Evolutionary conservation across 768 basidiomycete genomes (phyloP), one percentile per base, ranked within the genome.

Genomic region (Leccinum longicurvipes): DNA sequence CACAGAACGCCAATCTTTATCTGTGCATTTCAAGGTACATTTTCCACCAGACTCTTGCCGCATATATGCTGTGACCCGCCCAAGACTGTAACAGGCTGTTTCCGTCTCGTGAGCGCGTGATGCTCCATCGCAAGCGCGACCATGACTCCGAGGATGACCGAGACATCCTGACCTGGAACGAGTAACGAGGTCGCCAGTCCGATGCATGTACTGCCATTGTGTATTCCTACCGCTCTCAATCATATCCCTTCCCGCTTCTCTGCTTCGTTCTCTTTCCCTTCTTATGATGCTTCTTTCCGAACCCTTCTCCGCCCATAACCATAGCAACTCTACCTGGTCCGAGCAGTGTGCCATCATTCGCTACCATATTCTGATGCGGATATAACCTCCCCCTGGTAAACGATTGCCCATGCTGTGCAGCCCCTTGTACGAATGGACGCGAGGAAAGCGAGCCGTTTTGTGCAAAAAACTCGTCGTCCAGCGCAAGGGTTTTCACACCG

Each of bases 241-340:
- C 96, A 63, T 98, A 98, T 23, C 96, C 96, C 66, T 83, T 88
- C 14, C 96, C 96, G 66, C 92, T 93, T 59, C 96, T 78, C 72
- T 95, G 89, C 74, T 98, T 98, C 47, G 82, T 82, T 47, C 86
- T 74, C 67, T 89, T 87, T 73, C 79, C 73, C 67, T 86, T 89
- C 73, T 93, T 97, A 76, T 93, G 89, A 61, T 85, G 85, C 68
- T 91, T 93, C 77, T 95, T 96, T 15, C 81, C 82, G 1, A 70
- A 62, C 17, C 62, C 70, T 57, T 68, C 63, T 58, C 62, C 77
- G 51, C 74, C 74, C 36, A 81, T 53, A 14, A 83, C 69, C 3
- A 76, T 67, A 31, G 75, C 76, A 12, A 78, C 68, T 53, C 76
- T 75, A 47, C 72, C 70, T 19, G 74, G 74, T 28, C 67, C 67